Evolutionary conservation across 306 rosid genomes (phyloP).

Genomic region (Quercus bicolor): DNA sequence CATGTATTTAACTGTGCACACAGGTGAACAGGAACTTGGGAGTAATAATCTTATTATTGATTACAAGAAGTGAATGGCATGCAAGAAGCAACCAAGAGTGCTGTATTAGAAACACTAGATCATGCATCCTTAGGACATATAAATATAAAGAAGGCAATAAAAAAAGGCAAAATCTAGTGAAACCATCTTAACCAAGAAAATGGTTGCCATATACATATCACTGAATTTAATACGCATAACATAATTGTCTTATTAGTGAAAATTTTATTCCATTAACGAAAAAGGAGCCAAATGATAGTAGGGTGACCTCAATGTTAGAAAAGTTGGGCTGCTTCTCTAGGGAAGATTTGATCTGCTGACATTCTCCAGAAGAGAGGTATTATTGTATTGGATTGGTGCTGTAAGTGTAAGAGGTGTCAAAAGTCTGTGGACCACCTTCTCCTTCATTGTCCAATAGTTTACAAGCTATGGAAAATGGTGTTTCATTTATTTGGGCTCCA

Average conservation of each 20-base stretch:
- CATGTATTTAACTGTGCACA: constrained; percentile 1
- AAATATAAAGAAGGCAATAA: background rate
- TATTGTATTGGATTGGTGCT: no score
- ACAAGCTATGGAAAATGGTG: no score
- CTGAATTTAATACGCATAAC: background rate
- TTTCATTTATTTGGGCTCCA: no score
- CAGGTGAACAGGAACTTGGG: background rate
- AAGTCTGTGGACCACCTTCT: no score
- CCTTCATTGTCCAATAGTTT: no score
- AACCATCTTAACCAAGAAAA: background rate
- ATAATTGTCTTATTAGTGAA: background rate
- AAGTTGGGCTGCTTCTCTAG: background rate
- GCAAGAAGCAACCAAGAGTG: background rate
- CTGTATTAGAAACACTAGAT: background rate
- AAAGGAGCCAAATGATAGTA: background rate
- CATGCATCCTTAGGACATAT: background rate
- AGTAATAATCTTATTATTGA: background rate
- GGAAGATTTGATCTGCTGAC: background rate
- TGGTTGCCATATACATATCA: background rate
- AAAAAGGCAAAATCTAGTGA: background rate
- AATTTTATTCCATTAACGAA: background rate
- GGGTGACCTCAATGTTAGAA: background rate
- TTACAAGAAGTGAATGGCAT: background rate
- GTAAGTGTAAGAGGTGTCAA: no score
- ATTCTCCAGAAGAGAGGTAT: background rate